Evolutionary conservation across 78 protist species (phyloP).

Genomic region (Pigoraptor vietnamica): DNA sequence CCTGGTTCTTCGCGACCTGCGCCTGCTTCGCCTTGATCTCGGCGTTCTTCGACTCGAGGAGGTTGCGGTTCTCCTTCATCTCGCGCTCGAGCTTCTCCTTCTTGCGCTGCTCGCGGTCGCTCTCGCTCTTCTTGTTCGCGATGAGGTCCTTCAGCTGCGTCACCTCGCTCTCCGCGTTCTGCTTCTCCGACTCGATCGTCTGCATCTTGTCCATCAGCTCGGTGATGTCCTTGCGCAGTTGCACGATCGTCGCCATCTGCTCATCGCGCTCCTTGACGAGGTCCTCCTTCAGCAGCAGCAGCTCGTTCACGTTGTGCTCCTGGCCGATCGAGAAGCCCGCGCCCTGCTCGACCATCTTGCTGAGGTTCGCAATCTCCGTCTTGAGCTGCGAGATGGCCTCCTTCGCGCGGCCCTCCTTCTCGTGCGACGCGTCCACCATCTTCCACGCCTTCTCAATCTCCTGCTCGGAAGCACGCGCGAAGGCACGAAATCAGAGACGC

Average conservation of each 20-base stretch:
- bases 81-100: background rate
- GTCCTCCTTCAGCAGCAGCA: background rate
- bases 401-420: background rate
- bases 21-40: conserved; percentile 31
- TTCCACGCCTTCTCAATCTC: background rate
- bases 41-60: conserved; percentile 15
- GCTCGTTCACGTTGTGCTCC: background rate
- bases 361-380: background rate
- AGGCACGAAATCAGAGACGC: too few relatives aligned
- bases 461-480: background rate
- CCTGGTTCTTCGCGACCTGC: conserved; percentile 1
- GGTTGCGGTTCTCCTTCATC: conserved; percentile 47
- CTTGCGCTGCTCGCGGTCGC: background rate
- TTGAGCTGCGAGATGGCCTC: background rate
- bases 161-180: background rate
- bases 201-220: background rate
- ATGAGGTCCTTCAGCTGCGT: background rate
- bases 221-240: background rate
- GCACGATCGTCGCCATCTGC: background rate
- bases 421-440: conserved; percentile 5
- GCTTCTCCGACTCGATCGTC: background rate
- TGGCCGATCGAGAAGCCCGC: background rate
- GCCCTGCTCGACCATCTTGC: background rate
- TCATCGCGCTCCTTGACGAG: background rate
- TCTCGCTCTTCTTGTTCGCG: background rate